These are phyloP conservation scores for Penicillium sp. DNA, from an alignment of 2,329 filamentous ascomycete species.

Conservation along the genomic window DNA sequence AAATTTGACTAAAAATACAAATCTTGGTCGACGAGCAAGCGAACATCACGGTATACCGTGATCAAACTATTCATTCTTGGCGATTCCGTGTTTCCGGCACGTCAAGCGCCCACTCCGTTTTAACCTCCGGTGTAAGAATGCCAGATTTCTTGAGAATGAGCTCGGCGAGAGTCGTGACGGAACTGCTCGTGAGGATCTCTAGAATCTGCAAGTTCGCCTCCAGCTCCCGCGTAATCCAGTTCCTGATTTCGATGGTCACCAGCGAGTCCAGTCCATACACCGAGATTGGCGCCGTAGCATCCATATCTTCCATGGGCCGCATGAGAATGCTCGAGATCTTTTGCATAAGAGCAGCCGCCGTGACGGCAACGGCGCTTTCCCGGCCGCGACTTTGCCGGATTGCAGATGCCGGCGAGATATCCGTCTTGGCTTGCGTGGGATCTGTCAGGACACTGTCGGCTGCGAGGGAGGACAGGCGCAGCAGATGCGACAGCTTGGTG, in stretches of 20 bases:
- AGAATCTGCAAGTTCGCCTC: conserved; percentile 26
- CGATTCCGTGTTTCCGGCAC: conserved; percentile 4
- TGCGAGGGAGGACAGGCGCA: conserved; percentile 22
- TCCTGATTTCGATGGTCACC: conserved; percentile 32
- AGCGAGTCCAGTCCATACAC: conserved; percentile 32
- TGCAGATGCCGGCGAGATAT: conserved; percentile 17
- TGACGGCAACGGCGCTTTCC: conserved; percentile 8
- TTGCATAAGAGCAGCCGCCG: conserved; percentile 11
- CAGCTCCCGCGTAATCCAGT: conserved; percentile 28
- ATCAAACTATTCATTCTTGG: background rate
- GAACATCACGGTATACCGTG: conserved; percentile 2
- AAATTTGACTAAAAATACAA: background rate
- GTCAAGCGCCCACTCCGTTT: conserved; percentile 19
- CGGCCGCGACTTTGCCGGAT: conserved; percentile 15
- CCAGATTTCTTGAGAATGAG: conserved; percentile 25
- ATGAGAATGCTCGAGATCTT: conserved; percentile 25
- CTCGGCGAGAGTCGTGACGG: conserved; percentile 20
- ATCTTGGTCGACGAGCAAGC: background rate
- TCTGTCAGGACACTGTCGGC: conserved; percentile 8
- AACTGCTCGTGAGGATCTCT: conserved; percentile 26
- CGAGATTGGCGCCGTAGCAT: conserved; percentile 15
- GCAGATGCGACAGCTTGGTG: conserved; percentile 19
- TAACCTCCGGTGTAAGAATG: conserved; percentile 20
- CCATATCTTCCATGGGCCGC: conserved; percentile 22
- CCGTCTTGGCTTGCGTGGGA: conserved; percentile 4